Evolutionary conservation across 257 asterid genomes (phyloP).

Genomic region (Gardenia jasminoides): DNA sequence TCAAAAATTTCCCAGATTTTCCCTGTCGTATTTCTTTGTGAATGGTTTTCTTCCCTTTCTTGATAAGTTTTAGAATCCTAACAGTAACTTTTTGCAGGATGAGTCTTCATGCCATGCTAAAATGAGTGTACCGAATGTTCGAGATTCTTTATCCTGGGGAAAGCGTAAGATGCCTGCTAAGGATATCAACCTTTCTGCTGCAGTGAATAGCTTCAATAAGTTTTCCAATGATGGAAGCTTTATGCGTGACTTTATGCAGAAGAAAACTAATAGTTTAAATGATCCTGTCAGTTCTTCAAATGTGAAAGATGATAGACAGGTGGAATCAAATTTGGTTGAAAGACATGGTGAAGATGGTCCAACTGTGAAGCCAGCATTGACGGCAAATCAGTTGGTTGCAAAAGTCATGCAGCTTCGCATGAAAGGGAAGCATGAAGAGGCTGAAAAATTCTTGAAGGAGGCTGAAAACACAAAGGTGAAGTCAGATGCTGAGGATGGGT

Average conservation of each 20-base stretch:
- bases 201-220: conserved; percentile 66
- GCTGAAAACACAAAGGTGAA: conserved; percentile 49
- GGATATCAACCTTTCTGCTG: conserved; percentile 69
- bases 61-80: conserved; percentile 13
- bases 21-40: too few relatives aligned
- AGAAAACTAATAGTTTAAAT: conserved; percentile 32
- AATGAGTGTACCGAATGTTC: conserved; percentile 80
- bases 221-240: conserved; percentile 78
- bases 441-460: conserved; percentile 77
- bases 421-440: conserved; percentile 94
- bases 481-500: conserved; percentile 34
- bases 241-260: conserved; percentile 44
- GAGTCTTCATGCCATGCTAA: conserved; percentile 38
- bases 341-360: conserved; percentile 39
- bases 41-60: not conserved
- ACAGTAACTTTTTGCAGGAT: conserved; percentile 36
- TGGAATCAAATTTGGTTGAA: conserved; percentile 29
- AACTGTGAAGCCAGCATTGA: conserved; percentile 43
- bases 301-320: conserved; percentile 26
- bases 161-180: conserved; percentile 52
- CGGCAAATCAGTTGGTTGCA: conserved; percentile 94
- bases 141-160: conserved; percentile 81
- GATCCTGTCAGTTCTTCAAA: conserved; percentile 33
- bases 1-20: too few relatives aligned
- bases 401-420: conserved; percentile 87